Evolutionary conservation across 176 grass and related monocot genomes (phyloP).

Genomic region (Guadua angustifolia): DNA sequence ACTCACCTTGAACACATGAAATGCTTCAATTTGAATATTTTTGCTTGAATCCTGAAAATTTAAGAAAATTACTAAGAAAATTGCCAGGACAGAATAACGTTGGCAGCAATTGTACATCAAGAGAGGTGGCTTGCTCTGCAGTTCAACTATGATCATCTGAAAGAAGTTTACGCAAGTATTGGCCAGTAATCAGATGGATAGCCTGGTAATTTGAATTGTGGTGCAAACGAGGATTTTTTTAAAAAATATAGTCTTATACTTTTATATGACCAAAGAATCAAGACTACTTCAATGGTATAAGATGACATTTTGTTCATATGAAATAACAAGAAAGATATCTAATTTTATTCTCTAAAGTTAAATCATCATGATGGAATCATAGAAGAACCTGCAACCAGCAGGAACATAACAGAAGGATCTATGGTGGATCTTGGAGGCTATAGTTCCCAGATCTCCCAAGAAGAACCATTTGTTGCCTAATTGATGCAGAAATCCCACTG

Average conservation of each 20-base stretch:
- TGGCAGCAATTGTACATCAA: constrained; percentile 9
- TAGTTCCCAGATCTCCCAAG: neutral
- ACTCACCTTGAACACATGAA: constrained; percentile 94
- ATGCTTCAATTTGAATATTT: constrained; percentile 95
- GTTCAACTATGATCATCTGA: constrained; percentile 27
- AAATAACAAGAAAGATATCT: neutral
- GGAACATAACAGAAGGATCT: neutral
- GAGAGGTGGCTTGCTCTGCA: neutral
- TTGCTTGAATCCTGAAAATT: constrained; percentile 85
- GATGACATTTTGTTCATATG: neutral
- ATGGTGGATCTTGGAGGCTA: neutral
- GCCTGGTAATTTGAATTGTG: neutral
- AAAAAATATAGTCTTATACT: neutral
- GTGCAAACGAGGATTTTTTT: neutral
- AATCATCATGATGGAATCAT: neutral
- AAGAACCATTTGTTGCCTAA: neutral
- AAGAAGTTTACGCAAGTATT: neutral
- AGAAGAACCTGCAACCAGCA: neutral
- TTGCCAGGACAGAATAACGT: neutral
- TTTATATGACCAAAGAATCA: constrained; percentile 15
- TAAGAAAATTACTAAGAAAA: constrained; percentile 14
- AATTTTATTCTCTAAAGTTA: neutral
- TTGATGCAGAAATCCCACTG: neutral
- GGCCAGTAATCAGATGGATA: neutral
- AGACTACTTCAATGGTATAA: neutral